phyloP scores from a whole-genome alignment of 1,284 basidiomycete species.

The Athelia psychrophila region DNA sequence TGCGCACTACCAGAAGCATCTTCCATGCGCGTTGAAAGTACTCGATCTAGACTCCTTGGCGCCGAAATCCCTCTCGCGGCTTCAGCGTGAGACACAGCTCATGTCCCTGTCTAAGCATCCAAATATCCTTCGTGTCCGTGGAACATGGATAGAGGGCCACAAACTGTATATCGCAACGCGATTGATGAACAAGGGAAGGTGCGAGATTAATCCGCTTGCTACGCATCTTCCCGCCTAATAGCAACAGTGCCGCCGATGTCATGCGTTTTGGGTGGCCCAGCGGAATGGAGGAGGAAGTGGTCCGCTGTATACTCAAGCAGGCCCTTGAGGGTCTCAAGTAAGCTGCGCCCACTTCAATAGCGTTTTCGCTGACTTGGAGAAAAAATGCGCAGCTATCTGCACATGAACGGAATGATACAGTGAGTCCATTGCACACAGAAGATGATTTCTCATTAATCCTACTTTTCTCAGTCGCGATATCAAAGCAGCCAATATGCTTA shows the following conservation, averaged over 20 bases:
- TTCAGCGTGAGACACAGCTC: slow-evolving; percentile 83
- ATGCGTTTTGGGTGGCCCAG: slow-evolving; percentile 84
- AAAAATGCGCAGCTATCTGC: slow-evolving; percentile 60
- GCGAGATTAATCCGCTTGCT: background rate
- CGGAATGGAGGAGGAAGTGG: slow-evolving; percentile 85
- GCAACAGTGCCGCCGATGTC: slow-evolving; percentile 74
- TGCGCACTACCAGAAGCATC: slow-evolving; percentile 57
- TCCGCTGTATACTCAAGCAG: slow-evolving; percentile 81
- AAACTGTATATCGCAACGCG: slow-evolving; percentile 86
- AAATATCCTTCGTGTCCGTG: slow-evolving; percentile 86
- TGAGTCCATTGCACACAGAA: no score
- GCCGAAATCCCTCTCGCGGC: slow-evolving; percentile 60
- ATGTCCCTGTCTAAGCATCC: slow-evolving; percentile 95
- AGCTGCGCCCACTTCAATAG: slow-evolving; percentile 25
- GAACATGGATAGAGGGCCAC: slow-evolving; percentile 83
- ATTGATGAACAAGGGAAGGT: slow-evolving; percentile 77
- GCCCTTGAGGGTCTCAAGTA: slow-evolving; percentile 82
- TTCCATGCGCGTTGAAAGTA: slow-evolving; percentile 82
- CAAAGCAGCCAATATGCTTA: slow-evolving; percentile 87
- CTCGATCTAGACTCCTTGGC: slow-evolving; percentile 82
- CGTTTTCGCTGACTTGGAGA: slow-evolving; percentile 1
- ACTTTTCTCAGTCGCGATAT: slow-evolving; percentile 53
- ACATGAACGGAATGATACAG: slow-evolving; percentile 87
- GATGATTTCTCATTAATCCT: no score
- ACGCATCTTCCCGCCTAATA: background rate